Conservation (phyloP, 352 stramenopile genomes). For the Elongisporangium senticosum region DNA sequence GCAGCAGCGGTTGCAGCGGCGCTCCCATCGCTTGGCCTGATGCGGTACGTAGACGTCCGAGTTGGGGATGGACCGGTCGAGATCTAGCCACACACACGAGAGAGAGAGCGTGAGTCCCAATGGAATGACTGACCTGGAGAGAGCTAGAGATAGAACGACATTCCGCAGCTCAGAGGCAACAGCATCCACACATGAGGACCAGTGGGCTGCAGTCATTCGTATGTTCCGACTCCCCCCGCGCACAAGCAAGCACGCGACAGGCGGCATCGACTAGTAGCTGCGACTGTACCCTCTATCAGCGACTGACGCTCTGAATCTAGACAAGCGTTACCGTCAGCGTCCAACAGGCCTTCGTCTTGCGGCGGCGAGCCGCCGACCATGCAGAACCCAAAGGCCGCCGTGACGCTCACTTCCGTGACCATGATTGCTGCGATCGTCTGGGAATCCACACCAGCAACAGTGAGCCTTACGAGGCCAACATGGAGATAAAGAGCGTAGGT, state of each 20-base stretch:
- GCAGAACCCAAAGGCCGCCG: slow-evolving; percentile 61
- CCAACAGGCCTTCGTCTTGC: slow-evolving; percentile 22
- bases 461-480: not conserved
- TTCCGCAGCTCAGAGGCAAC: not conserved
- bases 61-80: slow-evolving; percentile 52
- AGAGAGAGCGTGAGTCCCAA: not conserved
- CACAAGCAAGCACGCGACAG: slow-evolving; percentile 3
- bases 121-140: not conserved
- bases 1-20: slow-evolving; percentile 70
- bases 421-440: slow-evolving; percentile 53
- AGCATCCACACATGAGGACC: not conserved
- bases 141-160: not conserved
- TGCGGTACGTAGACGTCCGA: slow-evolving; percentile 83
- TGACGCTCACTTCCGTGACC: slow-evolving; percentile 69
- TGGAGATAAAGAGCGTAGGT: not conserved
- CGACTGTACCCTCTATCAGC: slow-evolving; percentile 64
- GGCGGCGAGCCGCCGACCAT: slow-evolving; percentile 40
- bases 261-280: slow-evolving; percentile 8
- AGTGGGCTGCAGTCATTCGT: not conserved
- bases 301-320: slow-evolving; percentile 69
- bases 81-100: slow-evolving; percentile 23
- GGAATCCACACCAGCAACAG: slow-evolving; percentile 1
- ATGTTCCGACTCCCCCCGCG: slow-evolving; percentile 1
- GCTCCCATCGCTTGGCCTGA: slow-evolving; percentile 61
- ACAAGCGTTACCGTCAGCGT: slow-evolving; percentile 56